These are phyloP conservation scores for Pseudozyma sp. DNA, from an alignment of 1,284 basidiomycete species.

Conservation along the genomic window DNA sequence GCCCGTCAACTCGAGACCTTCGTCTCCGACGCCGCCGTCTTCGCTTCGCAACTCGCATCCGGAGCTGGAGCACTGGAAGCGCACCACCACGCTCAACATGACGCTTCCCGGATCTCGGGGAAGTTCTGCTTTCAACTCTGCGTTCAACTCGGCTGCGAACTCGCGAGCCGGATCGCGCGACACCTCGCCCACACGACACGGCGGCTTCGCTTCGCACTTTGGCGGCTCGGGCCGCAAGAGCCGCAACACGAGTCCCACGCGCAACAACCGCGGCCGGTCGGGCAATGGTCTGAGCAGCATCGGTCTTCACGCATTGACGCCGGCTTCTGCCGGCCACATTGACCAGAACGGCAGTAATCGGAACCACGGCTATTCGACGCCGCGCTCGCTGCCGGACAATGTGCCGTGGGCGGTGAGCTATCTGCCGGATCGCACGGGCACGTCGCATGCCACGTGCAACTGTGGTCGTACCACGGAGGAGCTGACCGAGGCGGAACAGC, in stretches of 20 bases:
- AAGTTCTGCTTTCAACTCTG: slow-evolving; percentile 36
- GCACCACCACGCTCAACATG: slow-evolving; percentile 54
- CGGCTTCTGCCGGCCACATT: slow-evolving; percentile 47
- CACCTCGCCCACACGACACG: slow-evolving; percentile 53
- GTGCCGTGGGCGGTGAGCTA: slow-evolving; percentile 63
- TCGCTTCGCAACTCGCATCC: slow-evolving; percentile 43
- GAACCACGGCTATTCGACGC: slow-evolving; percentile 46
- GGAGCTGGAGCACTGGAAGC: slow-evolving; percentile 60
- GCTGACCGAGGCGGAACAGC: slow-evolving; percentile 61
- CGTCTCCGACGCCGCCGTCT: slow-evolving; percentile 49
- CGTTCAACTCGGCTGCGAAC: slow-evolving; percentile 33
- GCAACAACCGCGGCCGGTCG: slow-evolving; percentile 35
- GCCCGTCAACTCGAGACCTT: slow-evolving; percentile 55
- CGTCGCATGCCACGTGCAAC: slow-evolving; percentile 62
- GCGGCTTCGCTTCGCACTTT: slow-evolving; percentile 50
- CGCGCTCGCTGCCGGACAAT: slow-evolving; percentile 57
- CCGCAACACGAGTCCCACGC: slow-evolving; percentile 47
- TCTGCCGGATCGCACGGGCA: slow-evolving; percentile 60
- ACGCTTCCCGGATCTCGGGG: slow-evolving; percentile 51
- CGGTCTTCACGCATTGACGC: slow-evolving; percentile 49
- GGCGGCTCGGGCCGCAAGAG: slow-evolving; percentile 39
- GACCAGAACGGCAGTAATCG: slow-evolving; percentile 45
- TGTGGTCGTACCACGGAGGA: slow-evolving; percentile 63
- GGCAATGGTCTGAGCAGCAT: slow-evolving; percentile 43
- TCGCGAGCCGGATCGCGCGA: slow-evolving; percentile 52